phyloP scores from a whole-genome alignment of 768 basidiomycete species.

The Cystofilobasidium capitatum region DNA sequence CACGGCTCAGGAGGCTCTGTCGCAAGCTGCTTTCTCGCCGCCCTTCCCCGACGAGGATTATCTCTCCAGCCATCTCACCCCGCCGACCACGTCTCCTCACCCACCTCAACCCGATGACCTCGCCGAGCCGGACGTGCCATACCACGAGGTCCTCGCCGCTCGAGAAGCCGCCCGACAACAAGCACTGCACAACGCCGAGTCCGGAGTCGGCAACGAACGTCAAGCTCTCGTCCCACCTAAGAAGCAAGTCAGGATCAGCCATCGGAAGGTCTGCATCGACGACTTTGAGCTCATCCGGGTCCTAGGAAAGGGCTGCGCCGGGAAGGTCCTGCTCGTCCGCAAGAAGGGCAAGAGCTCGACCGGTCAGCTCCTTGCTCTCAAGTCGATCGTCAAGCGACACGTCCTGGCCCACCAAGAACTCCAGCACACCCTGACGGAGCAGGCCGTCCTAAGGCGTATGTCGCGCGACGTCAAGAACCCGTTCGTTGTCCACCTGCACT shows the following conservation, averaged over 20 bases:
- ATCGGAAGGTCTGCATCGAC: slow-evolving; percentile 64
- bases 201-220: slow-evolving; percentile 32
- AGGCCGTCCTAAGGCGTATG: slow-evolving; percentile 88
- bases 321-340: slow-evolving; percentile 55
- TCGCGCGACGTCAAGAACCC: slow-evolving; percentile 60
- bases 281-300: slow-evolving; percentile 98
- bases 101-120: not conserved
- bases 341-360: not conserved
- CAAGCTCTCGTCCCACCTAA: slow-evolving; percentile 33
- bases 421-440: slow-evolving; percentile 91
- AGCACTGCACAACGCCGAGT: no score
- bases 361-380: slow-evolving; percentile 36
- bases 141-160: not conserved
- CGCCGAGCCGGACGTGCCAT: slow-evolving; percentile 60
- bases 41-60: not conserved
- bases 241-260: slow-evolving; percentile 34
- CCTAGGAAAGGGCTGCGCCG: slow-evolving; percentile 92
- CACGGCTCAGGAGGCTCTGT: no score
- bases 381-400: slow-evolving; percentile 86
- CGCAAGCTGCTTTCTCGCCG: no score
- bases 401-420: slow-evolving; percentile 94
- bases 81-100: not conserved
- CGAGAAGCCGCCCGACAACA: slow-evolving; percentile 29
- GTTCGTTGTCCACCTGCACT: slow-evolving; percentile 91
- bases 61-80: not conserved